Percentiles rank a stretch among this genome's conserved stretches.
Conservation (phyloP, 2,329 filamentous ascomycete species). For the Botryotinia calthae region DNA sequence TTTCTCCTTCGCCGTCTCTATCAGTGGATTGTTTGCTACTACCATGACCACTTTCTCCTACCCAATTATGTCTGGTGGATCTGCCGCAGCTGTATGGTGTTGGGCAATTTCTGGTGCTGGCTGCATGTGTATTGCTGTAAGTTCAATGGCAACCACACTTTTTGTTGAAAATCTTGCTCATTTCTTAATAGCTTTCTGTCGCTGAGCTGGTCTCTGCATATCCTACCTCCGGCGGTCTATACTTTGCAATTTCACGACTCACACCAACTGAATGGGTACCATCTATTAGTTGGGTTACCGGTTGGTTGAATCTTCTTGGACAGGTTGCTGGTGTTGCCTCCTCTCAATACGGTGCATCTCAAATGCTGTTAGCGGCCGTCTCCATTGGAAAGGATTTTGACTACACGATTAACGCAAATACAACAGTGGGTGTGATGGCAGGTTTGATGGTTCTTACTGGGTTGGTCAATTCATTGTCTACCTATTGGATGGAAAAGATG, state of each 20-base stretch:
- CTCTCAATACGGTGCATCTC: constrained; percentile 55
- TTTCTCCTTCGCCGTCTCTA: constrained; percentile 59
- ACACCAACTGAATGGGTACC: constrained; percentile 49
- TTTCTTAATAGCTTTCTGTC: constrained; percentile 39
- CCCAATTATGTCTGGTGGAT: constrained; percentile 52
- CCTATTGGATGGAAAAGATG: constrained; percentile 57
- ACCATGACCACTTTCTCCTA: constrained; percentile 55
- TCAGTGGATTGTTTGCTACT: constrained; percentile 55
- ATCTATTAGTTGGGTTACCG: constrained; percentile 47
- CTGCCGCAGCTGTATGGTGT: constrained; percentile 55
- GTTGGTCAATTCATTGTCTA: constrained; percentile 54
- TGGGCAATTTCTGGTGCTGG: constrained; percentile 57
- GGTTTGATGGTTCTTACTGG: constrained; percentile 51
- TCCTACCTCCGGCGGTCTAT: constrained; percentile 54
- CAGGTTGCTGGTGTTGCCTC: constrained; percentile 52
- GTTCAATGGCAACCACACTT: constrained; percentile 17
- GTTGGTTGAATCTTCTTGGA: constrained; percentile 53
- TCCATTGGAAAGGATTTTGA: constrained; percentile 49
- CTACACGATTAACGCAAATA: constrained; percentile 48
- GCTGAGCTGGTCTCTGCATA: constrained; percentile 38
- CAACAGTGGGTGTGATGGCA: constrained; percentile 55
- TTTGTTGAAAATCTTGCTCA: not conserved
- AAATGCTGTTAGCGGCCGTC: constrained; percentile 55
- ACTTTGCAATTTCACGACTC: constrained; percentile 56
- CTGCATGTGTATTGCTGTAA: constrained; percentile 52